A percentile compares a stretch with the other conserved stretches of the same genome.
Conservation (phyloP, 2,329 filamentous ascomycete species). For the Microcera coccophila region DNA sequence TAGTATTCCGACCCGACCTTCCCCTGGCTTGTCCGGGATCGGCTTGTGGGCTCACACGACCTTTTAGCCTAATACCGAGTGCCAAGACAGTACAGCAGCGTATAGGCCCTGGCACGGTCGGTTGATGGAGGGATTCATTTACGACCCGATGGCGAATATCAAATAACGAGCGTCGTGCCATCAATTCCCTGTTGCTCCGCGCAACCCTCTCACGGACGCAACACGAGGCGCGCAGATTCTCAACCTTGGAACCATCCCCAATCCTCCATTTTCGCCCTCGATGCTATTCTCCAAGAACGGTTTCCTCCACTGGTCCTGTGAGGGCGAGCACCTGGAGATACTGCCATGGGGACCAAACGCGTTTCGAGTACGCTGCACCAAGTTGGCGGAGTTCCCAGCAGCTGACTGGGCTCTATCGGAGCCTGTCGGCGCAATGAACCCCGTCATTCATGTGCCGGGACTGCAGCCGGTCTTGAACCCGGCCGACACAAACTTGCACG, state of each 20-base stretch:
- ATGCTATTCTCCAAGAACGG: slow-evolving; percentile 18
- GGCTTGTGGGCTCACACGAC: too few species aligned
- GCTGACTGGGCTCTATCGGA: slow-evolving; percentile 38
- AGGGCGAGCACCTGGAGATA: slow-evolving; percentile 46
- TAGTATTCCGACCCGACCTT: too few species aligned
- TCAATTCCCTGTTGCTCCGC: background rate
- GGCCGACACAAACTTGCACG: background rate
- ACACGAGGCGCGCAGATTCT: slow-evolving; percentile 15
- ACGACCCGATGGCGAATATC: background rate
- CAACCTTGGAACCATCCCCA: slow-evolving; percentile 14
- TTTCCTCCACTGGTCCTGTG: slow-evolving; percentile 31
- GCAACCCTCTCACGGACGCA: background rate
- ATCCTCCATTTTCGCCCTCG: slow-evolving; percentile 14
- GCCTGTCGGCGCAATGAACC: slow-evolving; percentile 4
- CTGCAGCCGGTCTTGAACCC: slow-evolving; percentile 2
- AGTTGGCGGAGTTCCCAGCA: slow-evolving; percentile 31
- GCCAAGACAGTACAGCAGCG: too few species aligned
- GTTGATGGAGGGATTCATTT: background rate
- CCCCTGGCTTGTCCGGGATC: too few species aligned
- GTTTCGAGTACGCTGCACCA: slow-evolving; percentile 45
- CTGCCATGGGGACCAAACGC: slow-evolving; percentile 47
- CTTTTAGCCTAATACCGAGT: too few species aligned
- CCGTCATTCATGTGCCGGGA: slow-evolving; percentile 18
- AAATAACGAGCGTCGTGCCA: background rate
- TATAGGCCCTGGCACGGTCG: background rate